Evolutionary conservation across 2,329 filamentous ascomycete species (phyloP).

Genomic region (Gnomoniopsis sp.): DNA sequence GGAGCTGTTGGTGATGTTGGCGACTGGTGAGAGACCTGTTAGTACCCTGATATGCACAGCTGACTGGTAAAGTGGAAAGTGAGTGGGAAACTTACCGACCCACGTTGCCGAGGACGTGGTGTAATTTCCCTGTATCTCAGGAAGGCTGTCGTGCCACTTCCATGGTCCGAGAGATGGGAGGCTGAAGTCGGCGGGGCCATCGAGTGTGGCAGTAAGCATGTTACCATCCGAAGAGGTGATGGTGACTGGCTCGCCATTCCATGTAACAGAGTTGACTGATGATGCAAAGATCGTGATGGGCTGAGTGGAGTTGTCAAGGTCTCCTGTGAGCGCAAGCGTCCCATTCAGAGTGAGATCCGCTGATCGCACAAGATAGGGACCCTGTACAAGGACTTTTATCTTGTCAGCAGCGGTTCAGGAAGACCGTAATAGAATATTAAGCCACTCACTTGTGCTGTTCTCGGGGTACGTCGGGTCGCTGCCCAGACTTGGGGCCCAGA

Average conservation of each 20-base stretch:
- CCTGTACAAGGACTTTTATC: conserved; percentile 44
- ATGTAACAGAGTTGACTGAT: conserved; percentile 40
- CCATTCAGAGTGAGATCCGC: conserved; percentile 30
- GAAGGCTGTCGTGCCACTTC: conserved; percentile 46
- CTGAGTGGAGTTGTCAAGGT: conserved; percentile 35
- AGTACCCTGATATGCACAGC: not conserved
- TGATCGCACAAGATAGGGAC: conserved; percentile 49
- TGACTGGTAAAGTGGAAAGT: not conserved
- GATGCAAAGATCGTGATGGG: conserved; percentile 46
- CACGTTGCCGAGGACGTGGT: conserved; percentile 39
- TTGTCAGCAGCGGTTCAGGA: not conserved
- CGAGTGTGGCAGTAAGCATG: conserved; percentile 26
- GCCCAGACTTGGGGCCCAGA: conserved; percentile 52
- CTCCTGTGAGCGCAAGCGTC: conserved; percentile 41
- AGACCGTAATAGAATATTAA: not conserved
- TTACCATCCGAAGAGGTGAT: conserved; percentile 26
- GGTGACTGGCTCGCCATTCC: conserved; percentile 44
- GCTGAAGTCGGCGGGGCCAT: conserved; percentile 26
- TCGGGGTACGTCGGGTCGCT: conserved; percentile 42
- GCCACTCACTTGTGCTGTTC: conserved; percentile 40
- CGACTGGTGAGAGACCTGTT: conserved; percentile 26
- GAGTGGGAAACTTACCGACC: conserved; percentile 30
- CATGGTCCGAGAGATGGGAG: conserved; percentile 41
- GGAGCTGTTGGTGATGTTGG: conserved; percentile 46
- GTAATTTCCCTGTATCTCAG: conserved; percentile 43